Percentiles rank a stretch among this genome's conserved stretches.
Evolutionary conservation across 2,329 filamentous ascomycete species (phyloP).

Genomic region (Aspergillus sp.): DNA sequence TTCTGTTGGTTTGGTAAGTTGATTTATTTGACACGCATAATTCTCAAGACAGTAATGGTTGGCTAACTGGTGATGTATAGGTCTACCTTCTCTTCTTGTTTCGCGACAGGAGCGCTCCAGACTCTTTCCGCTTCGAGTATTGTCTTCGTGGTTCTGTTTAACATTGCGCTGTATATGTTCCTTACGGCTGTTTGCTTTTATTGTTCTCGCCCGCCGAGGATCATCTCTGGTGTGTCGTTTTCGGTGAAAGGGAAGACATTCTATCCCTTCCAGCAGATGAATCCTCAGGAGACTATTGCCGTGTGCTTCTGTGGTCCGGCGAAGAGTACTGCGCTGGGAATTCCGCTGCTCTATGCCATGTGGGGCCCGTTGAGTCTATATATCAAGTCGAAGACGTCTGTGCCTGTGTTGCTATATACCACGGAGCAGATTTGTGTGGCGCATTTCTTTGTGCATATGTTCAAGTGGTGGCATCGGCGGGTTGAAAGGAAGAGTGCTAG

Average conservation of each 20-base stretch:
- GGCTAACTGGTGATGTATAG: slow-evolving; percentile 35
- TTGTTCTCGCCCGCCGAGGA: slow-evolving; percentile 45
- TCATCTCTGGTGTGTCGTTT: slow-evolving; percentile 17
- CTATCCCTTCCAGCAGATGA: slow-evolving; percentile 41
- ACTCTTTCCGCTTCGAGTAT: slow-evolving; percentile 61
- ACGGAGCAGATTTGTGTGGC: slow-evolving; percentile 44
- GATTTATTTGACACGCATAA: background rate
- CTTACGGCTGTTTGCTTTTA: slow-evolving; percentile 61
- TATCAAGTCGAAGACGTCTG: slow-evolving; percentile 40
- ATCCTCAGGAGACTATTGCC: slow-evolving; percentile 65
- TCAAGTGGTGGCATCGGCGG: slow-evolving; percentile 33
- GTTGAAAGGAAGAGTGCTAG: slow-evolving; percentile 22
- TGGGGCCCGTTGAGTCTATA: slow-evolving; percentile 44
- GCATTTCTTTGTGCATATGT: slow-evolving; percentile 41
- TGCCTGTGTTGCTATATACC: slow-evolving; percentile 42
- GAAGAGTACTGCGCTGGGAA: slow-evolving; percentile 70
- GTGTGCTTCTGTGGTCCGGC: slow-evolving; percentile 73
- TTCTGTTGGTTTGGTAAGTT: slow-evolving; percentile 58
- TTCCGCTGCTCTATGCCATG: slow-evolving; percentile 69
- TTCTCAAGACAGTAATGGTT: background rate
- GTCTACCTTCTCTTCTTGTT: slow-evolving; percentile 49
- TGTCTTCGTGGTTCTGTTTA: slow-evolving; percentile 68
- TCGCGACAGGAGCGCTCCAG: slow-evolving; percentile 64
- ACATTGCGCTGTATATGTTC: slow-evolving; percentile 64
- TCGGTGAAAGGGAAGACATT: slow-evolving; percentile 4